Evolutionary conservation across 1,284 basidiomycete species (phyloP).

Genomic region (Rhodotorula sp.): DNA sequence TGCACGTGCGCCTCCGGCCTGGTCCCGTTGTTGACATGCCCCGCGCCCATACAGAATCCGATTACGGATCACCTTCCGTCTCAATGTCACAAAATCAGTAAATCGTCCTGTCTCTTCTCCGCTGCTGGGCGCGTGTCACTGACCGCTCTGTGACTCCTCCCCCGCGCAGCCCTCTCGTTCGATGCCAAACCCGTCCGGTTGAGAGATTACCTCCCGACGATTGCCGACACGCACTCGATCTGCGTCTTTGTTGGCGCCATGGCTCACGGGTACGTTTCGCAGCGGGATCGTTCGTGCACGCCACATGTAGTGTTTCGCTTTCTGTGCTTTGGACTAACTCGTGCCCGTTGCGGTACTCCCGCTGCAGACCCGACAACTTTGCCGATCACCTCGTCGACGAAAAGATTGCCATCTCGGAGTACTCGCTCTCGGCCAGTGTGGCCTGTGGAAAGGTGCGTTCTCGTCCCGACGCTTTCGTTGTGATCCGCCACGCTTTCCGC

Average conservation of each 20-base stretch:
- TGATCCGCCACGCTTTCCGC: background rate
- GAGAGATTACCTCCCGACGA: slow-evolving; percentile 73
- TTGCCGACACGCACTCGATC: slow-evolving; percentile 82
- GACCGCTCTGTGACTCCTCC: background rate
- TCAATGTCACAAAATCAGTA: slow-evolving; percentile 93
- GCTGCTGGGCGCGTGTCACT: background rate
- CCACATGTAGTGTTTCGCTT: too few species aligned
- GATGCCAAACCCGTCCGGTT: slow-evolving; percentile 82
- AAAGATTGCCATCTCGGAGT: slow-evolving; percentile 96
- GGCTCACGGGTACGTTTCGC: slow-evolving; percentile 67
- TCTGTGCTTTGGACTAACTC: too few species aligned
- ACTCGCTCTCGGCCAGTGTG: slow-evolving; percentile 78
- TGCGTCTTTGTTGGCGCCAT: slow-evolving; percentile 98
- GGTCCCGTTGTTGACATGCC: background rate
- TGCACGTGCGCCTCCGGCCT: background rate
- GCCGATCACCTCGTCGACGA: slow-evolving; percentile 95
- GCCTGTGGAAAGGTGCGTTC: slow-evolving; percentile 87
- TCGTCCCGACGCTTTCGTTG: too few species aligned
- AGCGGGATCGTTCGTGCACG: too few species aligned
- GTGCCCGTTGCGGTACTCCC: background rate
- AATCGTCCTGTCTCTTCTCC: slow-evolving; percentile 47
- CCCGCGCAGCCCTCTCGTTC: slow-evolving; percentile 72
- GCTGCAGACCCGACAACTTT: slow-evolving; percentile 77
- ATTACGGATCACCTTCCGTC: slow-evolving; percentile 91
- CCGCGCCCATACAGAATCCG: slow-evolving; percentile 66